Conservation (phyloP, 2,329 filamentous ascomycete species). For the Paracoccidioides lutzii region DNA sequence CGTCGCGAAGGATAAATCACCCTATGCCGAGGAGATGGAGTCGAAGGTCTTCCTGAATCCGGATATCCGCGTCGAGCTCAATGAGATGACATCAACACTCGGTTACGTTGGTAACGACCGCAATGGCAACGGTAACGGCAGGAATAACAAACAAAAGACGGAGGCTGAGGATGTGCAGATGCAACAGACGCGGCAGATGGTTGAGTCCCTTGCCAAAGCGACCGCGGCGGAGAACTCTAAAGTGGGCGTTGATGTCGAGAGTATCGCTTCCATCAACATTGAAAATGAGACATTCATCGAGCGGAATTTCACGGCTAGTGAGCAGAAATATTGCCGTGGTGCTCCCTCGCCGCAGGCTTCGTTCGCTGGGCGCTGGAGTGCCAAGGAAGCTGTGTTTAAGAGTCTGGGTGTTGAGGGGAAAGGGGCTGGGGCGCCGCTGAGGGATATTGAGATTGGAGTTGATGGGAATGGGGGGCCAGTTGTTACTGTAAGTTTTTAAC, state of each 20-base stretch:
- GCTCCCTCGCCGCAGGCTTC: conserved; percentile 72
- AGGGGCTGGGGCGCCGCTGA: conserved; percentile 78
- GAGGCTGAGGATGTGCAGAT: neutral
- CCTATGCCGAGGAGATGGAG: conserved; percentile 81
- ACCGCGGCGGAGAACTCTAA: conserved; percentile 53
- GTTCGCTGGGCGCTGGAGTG: conserved; percentile 91
- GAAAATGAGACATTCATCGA: conserved; percentile 88
- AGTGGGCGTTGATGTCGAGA: conserved; percentile 89
- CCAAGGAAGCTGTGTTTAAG: conserved; percentile 98
- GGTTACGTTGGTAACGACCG: conserved; percentile 44
- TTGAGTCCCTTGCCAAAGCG: conserved; percentile 62
- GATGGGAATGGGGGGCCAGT: conserved; percentile 70
- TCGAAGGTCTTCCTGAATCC: conserved; percentile 87
- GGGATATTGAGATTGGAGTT: conserved; percentile 84
- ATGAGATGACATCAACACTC: conserved; percentile 76
- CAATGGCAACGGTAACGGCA: neutral
- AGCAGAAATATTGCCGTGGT: conserved; percentile 76
- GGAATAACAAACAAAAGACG: neutral
- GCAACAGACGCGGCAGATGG: conserved; percentile 50
- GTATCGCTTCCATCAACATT: conserved; percentile 75
- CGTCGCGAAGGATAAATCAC: conserved; percentile 82
- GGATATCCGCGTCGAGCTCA: conserved; percentile 65
- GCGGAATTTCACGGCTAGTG: conserved; percentile 79
- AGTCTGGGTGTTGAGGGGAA: conserved; percentile 74
- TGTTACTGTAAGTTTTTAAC: conserved; percentile 59